Conservation (phyloP, 2,329 filamentous ascomycete species). For the Fusarium sarcochroum region DNA sequence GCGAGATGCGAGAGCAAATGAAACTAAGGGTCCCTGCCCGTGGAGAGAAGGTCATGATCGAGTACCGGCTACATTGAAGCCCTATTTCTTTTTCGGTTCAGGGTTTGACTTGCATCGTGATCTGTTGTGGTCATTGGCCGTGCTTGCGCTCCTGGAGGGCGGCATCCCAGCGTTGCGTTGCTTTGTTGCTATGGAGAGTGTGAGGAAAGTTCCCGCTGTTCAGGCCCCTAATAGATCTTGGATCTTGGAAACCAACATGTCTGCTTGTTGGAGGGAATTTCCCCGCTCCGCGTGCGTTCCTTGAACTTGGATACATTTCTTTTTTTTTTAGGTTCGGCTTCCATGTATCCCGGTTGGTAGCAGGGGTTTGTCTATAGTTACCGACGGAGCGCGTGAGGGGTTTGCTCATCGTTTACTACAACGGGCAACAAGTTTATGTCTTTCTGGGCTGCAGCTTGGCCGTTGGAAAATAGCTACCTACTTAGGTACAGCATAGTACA, state of each 20-base stretch:
- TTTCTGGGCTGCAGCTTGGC: slow-evolving; percentile 13
- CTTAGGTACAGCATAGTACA: neutral
- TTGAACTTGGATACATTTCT: neutral
- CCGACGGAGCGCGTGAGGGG: slow-evolving; percentile 2
- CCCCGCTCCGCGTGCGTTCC: neutral
- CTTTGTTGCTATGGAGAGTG: neutral
- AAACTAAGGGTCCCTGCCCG: slow-evolving; percentile 28
- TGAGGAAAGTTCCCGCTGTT: slow-evolving; percentile 8
- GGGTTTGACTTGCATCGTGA: slow-evolving; percentile 30
- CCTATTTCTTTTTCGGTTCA: neutral
- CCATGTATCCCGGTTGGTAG: slow-evolving; percentile 8
- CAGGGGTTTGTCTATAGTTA: neutral
- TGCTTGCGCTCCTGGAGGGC: slow-evolving; percentile 18
- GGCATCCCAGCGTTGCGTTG: slow-evolving; percentile 7
- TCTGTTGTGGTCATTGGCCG: slow-evolving; percentile 29
- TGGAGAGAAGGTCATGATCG: slow-evolving; percentile 21
- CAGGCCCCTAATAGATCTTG: neutral
- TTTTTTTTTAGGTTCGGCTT: slow-evolving; percentile 18
- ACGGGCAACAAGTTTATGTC: slow-evolving; percentile 25
- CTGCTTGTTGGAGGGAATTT: slow-evolving; percentile 1
- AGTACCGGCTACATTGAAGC: slow-evolving; percentile 31
- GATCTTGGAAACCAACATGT: neutral
- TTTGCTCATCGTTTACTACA: neutral
- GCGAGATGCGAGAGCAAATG: slow-evolving; percentile 13
- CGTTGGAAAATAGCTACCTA: slow-evolving; percentile 9